Conservation (phyloP, 2,329 filamentous ascomycete species). For the Trichoderma endophyticum region DNA sequence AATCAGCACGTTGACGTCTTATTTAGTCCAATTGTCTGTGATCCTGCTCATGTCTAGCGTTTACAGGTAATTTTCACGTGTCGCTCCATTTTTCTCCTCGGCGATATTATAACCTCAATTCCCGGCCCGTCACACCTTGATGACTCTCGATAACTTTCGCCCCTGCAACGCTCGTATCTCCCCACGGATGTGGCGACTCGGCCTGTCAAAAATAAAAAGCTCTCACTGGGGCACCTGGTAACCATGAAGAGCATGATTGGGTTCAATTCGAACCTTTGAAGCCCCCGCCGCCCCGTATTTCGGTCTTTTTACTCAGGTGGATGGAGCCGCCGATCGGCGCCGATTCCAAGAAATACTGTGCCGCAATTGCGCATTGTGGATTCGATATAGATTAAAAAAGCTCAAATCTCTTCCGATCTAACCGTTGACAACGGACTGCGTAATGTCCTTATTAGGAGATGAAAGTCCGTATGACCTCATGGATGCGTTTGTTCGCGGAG, state of each 20-base stretch:
- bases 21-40: neutral
- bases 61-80: neutral
- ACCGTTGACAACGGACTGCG: neutral
- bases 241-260: neutral
- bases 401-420: neutral
- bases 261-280: neutral
- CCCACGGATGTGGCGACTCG: neutral
- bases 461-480: neutral
- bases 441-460: neutral
- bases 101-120: neutral
- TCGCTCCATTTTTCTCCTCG: neutral
- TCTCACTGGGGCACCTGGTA: neutral
- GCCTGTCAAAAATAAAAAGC: neutral
- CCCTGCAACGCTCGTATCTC: neutral
- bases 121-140: neutral
- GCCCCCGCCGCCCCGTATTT: neutral
- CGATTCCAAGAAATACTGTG: neutral
- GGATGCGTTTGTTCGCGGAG: neutral
- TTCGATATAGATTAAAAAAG: neutral
- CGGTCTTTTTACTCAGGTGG: neutral
- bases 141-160: neutral
- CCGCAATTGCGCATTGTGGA: neutral
- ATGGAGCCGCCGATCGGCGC: neutral
- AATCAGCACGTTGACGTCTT: neutral
- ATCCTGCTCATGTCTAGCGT: neutral